Evolutionary conservation across 306 rosid species (phyloP).

Genomic region (Calophaca sinica): DNA sequence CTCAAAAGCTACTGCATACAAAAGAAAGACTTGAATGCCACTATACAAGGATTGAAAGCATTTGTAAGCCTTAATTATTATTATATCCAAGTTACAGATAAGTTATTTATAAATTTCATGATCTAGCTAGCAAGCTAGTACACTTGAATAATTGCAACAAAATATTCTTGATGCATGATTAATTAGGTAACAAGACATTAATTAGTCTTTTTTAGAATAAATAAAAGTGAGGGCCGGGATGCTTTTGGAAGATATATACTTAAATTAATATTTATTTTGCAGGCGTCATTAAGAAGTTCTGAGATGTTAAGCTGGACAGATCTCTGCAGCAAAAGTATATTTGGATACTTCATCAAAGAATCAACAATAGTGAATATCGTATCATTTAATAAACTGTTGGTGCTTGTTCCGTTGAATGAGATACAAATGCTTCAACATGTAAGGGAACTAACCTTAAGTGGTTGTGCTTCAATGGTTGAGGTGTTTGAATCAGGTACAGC

Average conservation of each 20-base stretch:
- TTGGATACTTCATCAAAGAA: not conserved
- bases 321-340: not conserved
- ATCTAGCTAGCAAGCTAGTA: no score
- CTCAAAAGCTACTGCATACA: not conserved
- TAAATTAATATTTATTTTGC: not conserved
- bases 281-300: not conserved
- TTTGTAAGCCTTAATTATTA: not conserved
- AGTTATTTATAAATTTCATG: no score
- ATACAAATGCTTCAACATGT: not conserved
- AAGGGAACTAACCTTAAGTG: accelerated
- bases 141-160: no score
- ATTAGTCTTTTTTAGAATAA: no score
- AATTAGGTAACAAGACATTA: no score
- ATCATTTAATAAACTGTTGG: not conserved
- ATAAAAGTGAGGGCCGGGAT: no score
- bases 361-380: not conserved
- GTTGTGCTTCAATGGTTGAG: not conserved
- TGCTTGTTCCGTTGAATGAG: not conserved
- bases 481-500: not conserved
- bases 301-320: not conserved
- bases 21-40: constrained; percentile 2
- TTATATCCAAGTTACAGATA: no score
- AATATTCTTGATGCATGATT: no score
- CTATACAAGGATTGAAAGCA: not conserved
- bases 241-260: no score